These are phyloP conservation scores for Talaromyces sp. DNA, from an alignment of 2,329 filamentous ascomycete genomes.

Conservation along the genomic window DNA sequence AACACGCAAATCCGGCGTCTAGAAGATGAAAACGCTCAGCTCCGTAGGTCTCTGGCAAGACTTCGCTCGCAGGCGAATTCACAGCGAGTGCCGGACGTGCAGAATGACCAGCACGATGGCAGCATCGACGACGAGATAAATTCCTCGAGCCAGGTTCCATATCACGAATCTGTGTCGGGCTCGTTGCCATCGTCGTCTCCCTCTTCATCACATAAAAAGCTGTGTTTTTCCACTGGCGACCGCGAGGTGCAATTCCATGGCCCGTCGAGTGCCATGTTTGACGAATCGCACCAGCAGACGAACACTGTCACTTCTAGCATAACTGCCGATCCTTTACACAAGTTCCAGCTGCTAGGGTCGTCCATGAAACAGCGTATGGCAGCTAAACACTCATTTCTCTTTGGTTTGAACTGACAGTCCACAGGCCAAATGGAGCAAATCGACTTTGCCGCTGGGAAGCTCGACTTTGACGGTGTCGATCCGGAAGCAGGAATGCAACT, in stretches of 20 bases:
- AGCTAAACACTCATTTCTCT: background rate
- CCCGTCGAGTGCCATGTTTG: slow-evolving; percentile 9
- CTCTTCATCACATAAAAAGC: background rate
- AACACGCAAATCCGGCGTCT: slow-evolving; percentile 22
- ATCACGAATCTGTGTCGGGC: background rate
- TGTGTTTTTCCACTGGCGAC: slow-evolving; percentile 11
- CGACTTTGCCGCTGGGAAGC: slow-evolving; percentile 40
- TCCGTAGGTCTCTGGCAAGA: slow-evolving; percentile 14
- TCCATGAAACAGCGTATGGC: slow-evolving; percentile 20
- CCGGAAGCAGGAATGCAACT: slow-evolving; percentile 50
- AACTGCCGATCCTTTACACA: background rate
- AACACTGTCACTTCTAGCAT: background rate
- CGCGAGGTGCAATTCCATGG: slow-evolving; percentile 7
- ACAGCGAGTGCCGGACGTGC: background rate
- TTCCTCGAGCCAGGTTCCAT: background rate
- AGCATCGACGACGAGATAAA: background rate
- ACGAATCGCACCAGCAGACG: slow-evolving; percentile 2
- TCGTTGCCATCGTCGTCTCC: background rate
- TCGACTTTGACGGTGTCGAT: slow-evolving; percentile 54
- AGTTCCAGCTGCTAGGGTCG: slow-evolving; percentile 17
- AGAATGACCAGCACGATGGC: background rate
- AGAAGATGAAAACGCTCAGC: slow-evolving; percentile 19
- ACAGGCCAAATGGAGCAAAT: slow-evolving; percentile 46
- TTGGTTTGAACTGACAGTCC: background rate
- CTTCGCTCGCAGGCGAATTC: slow-evolving; percentile 1